Evolutionary conservation across 768 basidiomycete species (phyloP).

Genomic region (Kwoniella pini): DNA sequence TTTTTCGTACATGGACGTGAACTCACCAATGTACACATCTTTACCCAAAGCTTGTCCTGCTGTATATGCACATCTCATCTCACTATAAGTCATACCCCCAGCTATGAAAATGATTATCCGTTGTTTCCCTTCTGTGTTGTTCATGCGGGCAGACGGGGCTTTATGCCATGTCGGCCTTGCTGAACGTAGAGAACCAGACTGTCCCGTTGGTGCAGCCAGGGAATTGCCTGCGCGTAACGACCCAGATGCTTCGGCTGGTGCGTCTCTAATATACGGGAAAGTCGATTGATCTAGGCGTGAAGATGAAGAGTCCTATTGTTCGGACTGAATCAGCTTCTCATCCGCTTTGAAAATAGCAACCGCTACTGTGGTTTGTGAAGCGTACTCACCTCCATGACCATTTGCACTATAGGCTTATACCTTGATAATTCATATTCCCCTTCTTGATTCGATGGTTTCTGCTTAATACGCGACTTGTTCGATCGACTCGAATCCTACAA

Average conservation of each 20-base stretch:
- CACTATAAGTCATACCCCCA: conserved; percentile 94
- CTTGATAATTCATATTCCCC: conserved; percentile 97
- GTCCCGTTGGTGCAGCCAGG: conserved; percentile 54
- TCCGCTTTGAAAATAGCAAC: too few relatives aligned
- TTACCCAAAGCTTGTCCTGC: conserved; percentile 73
- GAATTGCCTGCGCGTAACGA: conserved; percentile 54
- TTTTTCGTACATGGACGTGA: too few relatives aligned
- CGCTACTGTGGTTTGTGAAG: too few relatives aligned
- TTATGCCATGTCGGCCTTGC: conserved; percentile 88
- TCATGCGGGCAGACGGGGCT: conserved; percentile 58
- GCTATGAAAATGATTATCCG: conserved; percentile 86
- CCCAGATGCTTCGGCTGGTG: conserved; percentile 56
- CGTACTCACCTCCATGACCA: conserved; percentile 72
- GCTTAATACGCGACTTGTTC: conserved; percentile 76
- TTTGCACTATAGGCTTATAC: conserved; percentile 78
- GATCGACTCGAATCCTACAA: conserved; percentile 56
- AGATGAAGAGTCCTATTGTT: too few relatives aligned
- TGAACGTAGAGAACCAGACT: conserved; percentile 74
- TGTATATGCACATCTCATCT: conserved; percentile 83
- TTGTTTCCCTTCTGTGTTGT: conserved; percentile 61
- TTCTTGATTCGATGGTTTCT: conserved; percentile 64
- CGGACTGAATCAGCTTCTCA: too few relatives aligned
- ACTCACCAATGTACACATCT: conserved; percentile 86
- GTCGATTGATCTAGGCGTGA: conserved; percentile 70
- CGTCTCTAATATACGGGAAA: conserved; percentile 89